Percentiles rank a stretch among this genome's conserved stretches.
Conservation (phyloP, 1,139 yeast genomes). For the Lodderomyces margitis region DNA sequence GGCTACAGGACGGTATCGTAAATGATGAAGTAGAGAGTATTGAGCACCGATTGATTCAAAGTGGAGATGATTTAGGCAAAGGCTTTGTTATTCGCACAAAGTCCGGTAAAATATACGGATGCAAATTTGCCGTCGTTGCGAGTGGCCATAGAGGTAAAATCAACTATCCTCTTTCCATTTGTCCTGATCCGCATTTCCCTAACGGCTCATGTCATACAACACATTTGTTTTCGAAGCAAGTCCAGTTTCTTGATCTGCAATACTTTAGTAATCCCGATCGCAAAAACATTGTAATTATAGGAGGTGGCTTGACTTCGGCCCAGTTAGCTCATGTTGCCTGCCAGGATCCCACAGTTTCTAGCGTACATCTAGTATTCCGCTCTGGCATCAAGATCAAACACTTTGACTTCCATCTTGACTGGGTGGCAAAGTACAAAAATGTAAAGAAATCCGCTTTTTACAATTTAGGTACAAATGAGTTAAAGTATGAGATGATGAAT, state of each 20-base stretch:
- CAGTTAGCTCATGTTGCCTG: slow-evolving; percentile 45
- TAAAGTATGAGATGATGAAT: slow-evolving; percentile 38
- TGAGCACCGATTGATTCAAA: slow-evolving; percentile 27
- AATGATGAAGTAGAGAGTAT: slow-evolving; percentile 36
- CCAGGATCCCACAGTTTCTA: slow-evolving; percentile 24
- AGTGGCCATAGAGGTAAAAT: slow-evolving; percentile 42
- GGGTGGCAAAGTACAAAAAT: slow-evolving; percentile 52
- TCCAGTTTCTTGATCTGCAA: slow-evolving; percentile 21
- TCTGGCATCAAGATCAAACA: slow-evolving; percentile 46
- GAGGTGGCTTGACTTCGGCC: slow-evolving; percentile 51
- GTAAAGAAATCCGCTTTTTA: slow-evolving; percentile 44
- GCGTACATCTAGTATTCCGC: slow-evolving; percentile 36
- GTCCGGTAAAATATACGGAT: slow-evolving; percentile 28
- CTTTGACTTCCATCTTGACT: slow-evolving; percentile 50
- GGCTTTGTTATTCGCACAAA: slow-evolving; percentile 31
- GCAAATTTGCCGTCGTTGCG: slow-evolving; percentile 39
- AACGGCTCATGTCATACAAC: slow-evolving; percentile 44
- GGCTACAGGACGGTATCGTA: slow-evolving; percentile 27
- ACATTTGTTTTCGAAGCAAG: slow-evolving; percentile 32
- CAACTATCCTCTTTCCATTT: slow-evolving; percentile 30
- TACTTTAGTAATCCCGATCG: slow-evolving; percentile 11
- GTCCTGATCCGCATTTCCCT: slow-evolving; percentile 17
- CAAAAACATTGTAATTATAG: slow-evolving; percentile 37
- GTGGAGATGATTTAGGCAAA: slow-evolving; percentile 26
- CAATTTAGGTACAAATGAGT: slow-evolving; percentile 43